These are phyloP conservation scores for Aureobasidium sp. DNA, from an alignment of 2,329 filamentous ascomycete genomes.

Conservation along the genomic window DNA sequence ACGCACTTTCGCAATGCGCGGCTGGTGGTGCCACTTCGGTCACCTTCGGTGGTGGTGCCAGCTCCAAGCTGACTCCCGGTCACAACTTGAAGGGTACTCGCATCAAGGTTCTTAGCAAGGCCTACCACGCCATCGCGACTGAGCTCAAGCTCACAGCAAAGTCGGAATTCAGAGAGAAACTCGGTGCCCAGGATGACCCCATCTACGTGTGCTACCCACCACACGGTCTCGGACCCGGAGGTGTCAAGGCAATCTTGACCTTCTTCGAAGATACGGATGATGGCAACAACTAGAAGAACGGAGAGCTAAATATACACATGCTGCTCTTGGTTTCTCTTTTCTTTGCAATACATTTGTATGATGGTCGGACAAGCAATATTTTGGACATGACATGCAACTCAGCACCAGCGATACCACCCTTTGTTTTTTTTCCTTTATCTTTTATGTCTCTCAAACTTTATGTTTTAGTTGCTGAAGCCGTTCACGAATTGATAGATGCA, in stretches of 20 bases:
- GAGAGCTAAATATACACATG: not conserved
- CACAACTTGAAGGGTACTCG: conserved; percentile 75
- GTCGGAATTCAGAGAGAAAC: conserved; percentile 83
- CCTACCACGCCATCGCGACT: conserved; percentile 73
- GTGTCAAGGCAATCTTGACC: conserved; percentile 76
- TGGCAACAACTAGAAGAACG: not conserved
- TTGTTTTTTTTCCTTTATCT: not conserved
- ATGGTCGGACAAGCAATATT: not conserved
- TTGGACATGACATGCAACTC: conserved; percentile 5
- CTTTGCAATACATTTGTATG: not conserved
- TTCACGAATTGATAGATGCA: conserved; percentile 12
- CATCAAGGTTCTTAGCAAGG: conserved; percentile 72
- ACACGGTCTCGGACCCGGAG: conserved; percentile 73
- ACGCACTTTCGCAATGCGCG: conserved; percentile 57
- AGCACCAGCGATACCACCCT: conserved; percentile 6
- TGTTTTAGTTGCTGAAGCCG: not conserved
- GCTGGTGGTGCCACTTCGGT: conserved; percentile 57
- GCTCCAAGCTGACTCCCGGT: conserved; percentile 65
- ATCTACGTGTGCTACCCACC: conserved; percentile 88
- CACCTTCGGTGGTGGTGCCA: conserved; percentile 83
- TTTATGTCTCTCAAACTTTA: not conserved
- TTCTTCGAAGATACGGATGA: conserved; percentile 70
- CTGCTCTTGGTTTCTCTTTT: not conserved
- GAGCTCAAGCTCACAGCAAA: conserved; percentile 78
- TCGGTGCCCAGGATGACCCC: conserved; percentile 75